Evolutionary conservation across 257 asterid species (phyloP), one percentile per base, ranked within the genome.

Genomic region (Mentha longifolia): DNA sequence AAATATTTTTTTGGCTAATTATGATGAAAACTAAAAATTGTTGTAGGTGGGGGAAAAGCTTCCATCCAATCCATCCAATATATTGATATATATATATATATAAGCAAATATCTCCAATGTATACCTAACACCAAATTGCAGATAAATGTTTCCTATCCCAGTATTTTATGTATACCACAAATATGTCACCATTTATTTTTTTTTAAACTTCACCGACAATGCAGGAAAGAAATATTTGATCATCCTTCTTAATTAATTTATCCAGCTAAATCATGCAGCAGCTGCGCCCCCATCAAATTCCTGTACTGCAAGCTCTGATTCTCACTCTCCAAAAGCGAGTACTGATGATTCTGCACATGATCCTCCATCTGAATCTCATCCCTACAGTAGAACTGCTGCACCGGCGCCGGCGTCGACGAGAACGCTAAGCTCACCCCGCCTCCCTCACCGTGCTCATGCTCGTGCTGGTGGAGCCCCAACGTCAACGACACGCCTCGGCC

Each of bases 211-310:
- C 83, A 76, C 83, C 84, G 84, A 76, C 83, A 82, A 72, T 61
- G 37, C 65, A 63, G 19, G 46, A 58, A 42, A 6, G 3, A 10
- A n/a, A n/a, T n/a, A n/a, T n/a, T 19, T 19, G 8, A 25, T 17
- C 71, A 25, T 17, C 71, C 30, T 1, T 12, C 35, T 11, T 42
- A 22, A 22, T 11, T 42, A 22, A 22, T 22, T 49, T 81, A 90
- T 10, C 97, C 95, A 52, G 97, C 97, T 79, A 93, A 77, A 78
- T 93, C 98, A 71, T 81, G 96, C 22, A 93, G 97, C 81, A 93
- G 41, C 82, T 91, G 98, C 42, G 98, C 95, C 4, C 96, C 96
- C 95, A 93, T 87, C 90, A 93, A 67, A 67, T 89, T 89, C 82
- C 97, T 79, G 46, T 89, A 90, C 4, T 92, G 98, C 85, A 89